Base-by-base conservation (phyloP, 805 yeast species). In the Kluyveromyces dobzhanskii region DNA sequence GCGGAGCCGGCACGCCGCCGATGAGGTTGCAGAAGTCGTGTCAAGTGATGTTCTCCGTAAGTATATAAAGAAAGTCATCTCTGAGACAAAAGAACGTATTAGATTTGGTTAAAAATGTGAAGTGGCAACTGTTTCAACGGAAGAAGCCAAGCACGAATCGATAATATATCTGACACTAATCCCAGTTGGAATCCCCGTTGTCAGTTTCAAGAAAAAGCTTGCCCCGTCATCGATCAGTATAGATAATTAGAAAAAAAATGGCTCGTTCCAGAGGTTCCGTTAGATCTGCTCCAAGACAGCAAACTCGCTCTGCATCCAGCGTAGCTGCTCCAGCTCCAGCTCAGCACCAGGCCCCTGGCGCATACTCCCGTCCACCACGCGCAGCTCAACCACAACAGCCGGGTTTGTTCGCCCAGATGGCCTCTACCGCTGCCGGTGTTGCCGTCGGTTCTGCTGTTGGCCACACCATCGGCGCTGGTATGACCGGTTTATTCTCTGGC, bases 391-490 rank as follows among this genome's bases (percentile, higher is more conserved):
- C 76, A 30, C 57, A 55, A 51, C 76, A 72, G 53, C 97, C 97
- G 35, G 97, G 97, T 54, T 54, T 90, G 60, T 88, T 90, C 56
- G 84, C 90, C 44, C 94, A 92, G 68, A 92, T 92, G 98, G 97
- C 97, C 29, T 73, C 94, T 35, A 92, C 98, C 35, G 98, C 98
- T 40, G 98, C 97, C 36, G 98, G 98, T 79, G 98, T 92, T 32
- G 98, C 97, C 39, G 97, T 92, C 41, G 98, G 98, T 55, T 85
- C 96, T 38, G 81, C 97, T 45, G 80, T 90, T 40, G 98, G 98
- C 46, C 98, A 92, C 73, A 86, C 97, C 30, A 51, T 90, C 43
- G 97, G 97, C 67, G 94, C 94, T 46, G 97, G 97, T 55, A 69
- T 92, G 53, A 79, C 95, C 37, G 73, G 85, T 37, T 66, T 92